Evolutionary conservation across 192 early-diverging fungal genomes (phyloP).

Genomic region (Coemansia reversa): DNA sequence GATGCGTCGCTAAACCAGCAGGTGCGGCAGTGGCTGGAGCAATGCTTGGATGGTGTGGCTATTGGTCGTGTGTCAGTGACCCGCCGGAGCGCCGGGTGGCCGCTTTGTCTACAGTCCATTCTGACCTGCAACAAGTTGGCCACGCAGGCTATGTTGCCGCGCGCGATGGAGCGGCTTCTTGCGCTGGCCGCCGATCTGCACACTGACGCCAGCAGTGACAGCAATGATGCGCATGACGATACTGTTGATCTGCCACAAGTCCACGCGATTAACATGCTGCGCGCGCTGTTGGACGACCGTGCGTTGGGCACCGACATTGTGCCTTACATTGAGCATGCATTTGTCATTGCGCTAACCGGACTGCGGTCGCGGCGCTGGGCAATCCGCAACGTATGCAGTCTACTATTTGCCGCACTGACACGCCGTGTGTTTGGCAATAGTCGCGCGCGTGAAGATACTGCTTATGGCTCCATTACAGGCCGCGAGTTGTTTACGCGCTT

Average conservation of each 20-base stretch:
- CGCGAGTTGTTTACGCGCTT: constrained; percentile 91
- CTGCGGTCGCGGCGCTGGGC: constrained; percentile 84
- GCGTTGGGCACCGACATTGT: constrained; percentile 71
- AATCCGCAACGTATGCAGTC: constrained; percentile 89
- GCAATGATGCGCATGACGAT: constrained; percentile 44
- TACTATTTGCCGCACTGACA: constrained; percentile 85
- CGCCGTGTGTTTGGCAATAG: constrained; percentile 84
- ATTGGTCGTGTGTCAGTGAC: constrained; percentile 83
- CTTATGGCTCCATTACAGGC: constrained; percentile 74
- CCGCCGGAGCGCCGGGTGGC: constrained; percentile 86
- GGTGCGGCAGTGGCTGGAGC: constrained; percentile 75
- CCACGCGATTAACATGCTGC: constrained; percentile 88
- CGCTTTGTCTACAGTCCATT: constrained; percentile 82
- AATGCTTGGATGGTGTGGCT: constrained; percentile 71
- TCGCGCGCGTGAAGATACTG: constrained; percentile 69
- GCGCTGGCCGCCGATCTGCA: constrained; percentile 51
- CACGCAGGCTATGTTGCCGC: constrained; percentile 60
- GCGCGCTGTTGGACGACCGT: constrained; percentile 81
- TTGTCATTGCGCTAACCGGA: constrained; percentile 75
- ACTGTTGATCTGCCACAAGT: constrained; percentile 86
- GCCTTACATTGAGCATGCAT: constrained; percentile 73
- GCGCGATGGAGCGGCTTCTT: constrained; percentile 70
- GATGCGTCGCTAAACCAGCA: constrained; percentile 54
- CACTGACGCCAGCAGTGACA: background rate
- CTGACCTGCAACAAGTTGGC: constrained; percentile 67